Evolutionary conservation across 192 early-diverging fungal genomes (phyloP).

Genomic region (Backusella liffmaniae): DNA sequence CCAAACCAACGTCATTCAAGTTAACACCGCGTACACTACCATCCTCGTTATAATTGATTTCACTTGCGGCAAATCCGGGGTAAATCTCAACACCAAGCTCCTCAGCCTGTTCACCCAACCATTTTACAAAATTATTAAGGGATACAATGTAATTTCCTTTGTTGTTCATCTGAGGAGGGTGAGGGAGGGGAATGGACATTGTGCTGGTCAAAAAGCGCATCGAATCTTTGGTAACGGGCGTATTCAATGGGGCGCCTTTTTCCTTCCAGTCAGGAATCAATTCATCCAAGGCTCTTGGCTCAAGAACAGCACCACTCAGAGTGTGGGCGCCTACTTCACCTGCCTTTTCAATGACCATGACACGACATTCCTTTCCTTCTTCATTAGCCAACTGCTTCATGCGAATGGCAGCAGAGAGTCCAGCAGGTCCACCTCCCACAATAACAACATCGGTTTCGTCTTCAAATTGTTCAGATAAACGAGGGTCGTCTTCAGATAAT

Average conservation of each 20-base stretch:
- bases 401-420: conserved; percentile 93
- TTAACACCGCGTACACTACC: conserved; percentile 91
- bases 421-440: conserved; percentile 93
- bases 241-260: conserved; percentile 88
- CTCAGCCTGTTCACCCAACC: conserved; percentile 97
- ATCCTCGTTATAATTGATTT: conserved; percentile 92
- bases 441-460: conserved; percentile 97
- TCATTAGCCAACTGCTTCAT: conserved; percentile 86
- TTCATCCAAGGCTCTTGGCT: conserved; percentile 89
- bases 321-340: conserved; percentile 94
- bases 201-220: conserved; percentile 84
- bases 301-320: conserved; percentile 92
- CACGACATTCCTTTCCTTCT: conserved; percentile 82
- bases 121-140: conserved; percentile 88
- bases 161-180: conserved; percentile 96
- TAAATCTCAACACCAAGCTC: conserved; percentile 95
- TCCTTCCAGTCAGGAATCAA: conserved; percentile 98
- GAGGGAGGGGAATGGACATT: conserved; percentile 77
- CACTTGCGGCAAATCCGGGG: conserved; percentile 86
- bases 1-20: conserved; percentile 94
- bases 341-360: conserved; percentile 93
- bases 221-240: conserved; percentile 78
- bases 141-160: conserved; percentile 97
- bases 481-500: conserved; percentile 44
- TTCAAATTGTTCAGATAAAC: conserved; percentile 58